Conservation (phyloP, 148 eudicot species). For the Dianthus caryophyllus region DNA sequence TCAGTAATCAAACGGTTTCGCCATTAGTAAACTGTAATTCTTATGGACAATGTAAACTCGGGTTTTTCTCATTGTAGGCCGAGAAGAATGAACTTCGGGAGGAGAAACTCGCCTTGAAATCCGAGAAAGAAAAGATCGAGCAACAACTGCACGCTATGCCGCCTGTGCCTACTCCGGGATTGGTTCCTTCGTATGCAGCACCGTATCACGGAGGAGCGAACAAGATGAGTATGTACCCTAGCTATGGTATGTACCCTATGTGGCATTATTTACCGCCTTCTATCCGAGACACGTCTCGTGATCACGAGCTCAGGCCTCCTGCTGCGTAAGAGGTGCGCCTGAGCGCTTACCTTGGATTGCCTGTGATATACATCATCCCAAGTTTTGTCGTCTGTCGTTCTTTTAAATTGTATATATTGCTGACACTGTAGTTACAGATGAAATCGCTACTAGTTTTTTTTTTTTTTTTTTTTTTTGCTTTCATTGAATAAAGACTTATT, state of each 20-base stretch:
- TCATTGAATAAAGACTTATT: constrained; percentile 6
- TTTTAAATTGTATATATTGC: constrained; percentile 29
- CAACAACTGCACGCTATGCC: constrained; percentile 51
- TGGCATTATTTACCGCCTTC: constrained; percentile 81
- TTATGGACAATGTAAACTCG: neutral
- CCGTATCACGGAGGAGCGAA: constrained; percentile 53
- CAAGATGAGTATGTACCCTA: constrained; percentile 67
- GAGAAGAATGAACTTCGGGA: constrained; percentile 95
- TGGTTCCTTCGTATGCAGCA: constrained; percentile 44
- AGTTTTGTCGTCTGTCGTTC: constrained; percentile 25
- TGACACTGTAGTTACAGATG: constrained; percentile 16
- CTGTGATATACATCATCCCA: constrained; percentile 2
- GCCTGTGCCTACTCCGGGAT: constrained; percentile 37
- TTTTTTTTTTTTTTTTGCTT: no score
- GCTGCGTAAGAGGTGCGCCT: constrained; percentile 56
- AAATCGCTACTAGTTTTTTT: constrained; percentile 14
- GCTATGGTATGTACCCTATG: constrained; percentile 79
- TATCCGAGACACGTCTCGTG: constrained; percentile 64
- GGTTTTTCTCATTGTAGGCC: constrained; percentile 37
- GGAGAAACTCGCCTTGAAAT: constrained; percentile 63
- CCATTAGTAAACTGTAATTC: no score
- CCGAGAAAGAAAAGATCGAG: constrained; percentile 75
- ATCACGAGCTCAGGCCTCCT: constrained; percentile 89
- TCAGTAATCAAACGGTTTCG: neutral
- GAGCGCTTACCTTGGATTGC: neutral